These are phyloP conservation scores for Chrysoporthe austroafricana DNA, from an alignment of 2,329 filamentous ascomycete species.

Conservation along the genomic window DNA sequence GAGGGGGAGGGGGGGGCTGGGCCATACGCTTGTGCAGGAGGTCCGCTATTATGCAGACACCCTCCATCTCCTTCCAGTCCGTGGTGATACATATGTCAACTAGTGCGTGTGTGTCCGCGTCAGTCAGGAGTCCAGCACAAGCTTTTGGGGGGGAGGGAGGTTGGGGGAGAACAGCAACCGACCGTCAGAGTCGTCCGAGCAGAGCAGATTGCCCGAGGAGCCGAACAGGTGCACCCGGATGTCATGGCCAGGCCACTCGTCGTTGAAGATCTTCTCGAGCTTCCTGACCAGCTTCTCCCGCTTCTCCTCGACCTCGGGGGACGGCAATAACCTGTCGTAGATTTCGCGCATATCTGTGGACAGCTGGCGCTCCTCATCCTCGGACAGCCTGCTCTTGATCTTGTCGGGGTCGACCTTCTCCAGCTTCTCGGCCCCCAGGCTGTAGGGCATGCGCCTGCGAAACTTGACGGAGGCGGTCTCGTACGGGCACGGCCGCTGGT, in stretches of 20 bases:
- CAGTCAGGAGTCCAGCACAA: conserved; percentile 32
- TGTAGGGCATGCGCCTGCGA: conserved; percentile 89
- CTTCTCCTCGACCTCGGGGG: conserved; percentile 74
- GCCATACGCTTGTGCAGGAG: conserved; percentile 80
- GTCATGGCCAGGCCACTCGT: conserved; percentile 87
- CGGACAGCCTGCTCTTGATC: conserved; percentile 70
- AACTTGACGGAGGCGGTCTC: conserved; percentile 84
- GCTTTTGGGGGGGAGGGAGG: not conserved
- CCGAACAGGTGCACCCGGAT: conserved; percentile 94
- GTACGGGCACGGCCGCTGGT: conserved; percentile 67
- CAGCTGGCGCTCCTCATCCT: conserved; percentile 75
- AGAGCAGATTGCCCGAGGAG: conserved; percentile 94
- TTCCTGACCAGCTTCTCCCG: conserved; percentile 80
- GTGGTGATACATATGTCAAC: conserved; percentile 99
- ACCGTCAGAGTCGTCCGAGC: conserved; percentile 96
- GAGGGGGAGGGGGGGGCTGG: not conserved
- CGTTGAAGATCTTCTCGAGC: conserved; percentile 83
- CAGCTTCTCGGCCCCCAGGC: conserved; percentile 78
- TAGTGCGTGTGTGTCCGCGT: conserved; percentile 43
- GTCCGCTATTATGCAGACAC: conserved; percentile 87
- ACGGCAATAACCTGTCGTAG: conserved; percentile 84
- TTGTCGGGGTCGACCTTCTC: conserved; percentile 73
- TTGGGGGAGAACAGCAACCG: conserved; percentile 41
- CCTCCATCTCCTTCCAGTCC: conserved; percentile 82
- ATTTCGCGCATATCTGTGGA: conserved; percentile 83